A percentile compares a stretch with the other conserved stretches of the same genome.
These are phyloP conservation scores for Saccharomycopsis guyanensis DNA, from an alignment of 805 yeast genomes.

Conservation along the genomic window DNA sequence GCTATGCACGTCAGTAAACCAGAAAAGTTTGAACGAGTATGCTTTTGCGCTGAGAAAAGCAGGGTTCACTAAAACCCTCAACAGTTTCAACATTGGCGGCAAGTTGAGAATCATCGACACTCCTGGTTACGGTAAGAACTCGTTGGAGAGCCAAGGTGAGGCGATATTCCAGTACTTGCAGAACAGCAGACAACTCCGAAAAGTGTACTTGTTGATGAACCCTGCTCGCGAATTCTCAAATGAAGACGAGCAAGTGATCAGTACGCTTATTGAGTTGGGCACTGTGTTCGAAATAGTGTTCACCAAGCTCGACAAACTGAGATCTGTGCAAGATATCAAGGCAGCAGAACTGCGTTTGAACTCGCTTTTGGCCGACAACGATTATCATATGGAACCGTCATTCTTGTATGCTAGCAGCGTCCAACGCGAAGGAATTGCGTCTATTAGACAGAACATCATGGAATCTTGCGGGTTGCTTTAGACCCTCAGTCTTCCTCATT, in stretches of 20 bases:
- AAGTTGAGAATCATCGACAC: constrained; percentile 66
- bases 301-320: constrained; percentile 65
- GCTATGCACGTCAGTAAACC: constrained; percentile 36
- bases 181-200: constrained; percentile 43
- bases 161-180: constrained; percentile 56
- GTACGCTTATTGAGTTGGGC: constrained; percentile 36
- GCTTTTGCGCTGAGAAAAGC: constrained; percentile 52
- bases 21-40: constrained; percentile 28
- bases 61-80: constrained; percentile 55
- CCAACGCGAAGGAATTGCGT: constrained; percentile 18
- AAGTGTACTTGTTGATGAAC: constrained; percentile 56
- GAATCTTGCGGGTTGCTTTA: constrained; percentile 15
- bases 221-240: constrained; percentile 51
- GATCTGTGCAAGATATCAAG: constrained; percentile 24
- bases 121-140: constrained; percentile 84
- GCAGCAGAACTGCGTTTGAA: constrained; percentile 12
- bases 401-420: constrained; percentile 15
- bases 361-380: background rate
- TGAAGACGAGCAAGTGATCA: constrained; percentile 43
- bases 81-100: constrained; percentile 57
- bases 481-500: constrained; percentile 13
- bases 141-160: constrained; percentile 60
- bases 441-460: constrained; percentile 15
- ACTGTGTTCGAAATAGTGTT: constrained; percentile 66
- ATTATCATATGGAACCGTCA: constrained; percentile 11